A percentile compares a stretch with the other conserved stretches of the same genome.
Evolutionary conservation across 1,284 basidiomycete species (phyloP).

Genomic region (Rhizopogon hawkerae): DNA sequence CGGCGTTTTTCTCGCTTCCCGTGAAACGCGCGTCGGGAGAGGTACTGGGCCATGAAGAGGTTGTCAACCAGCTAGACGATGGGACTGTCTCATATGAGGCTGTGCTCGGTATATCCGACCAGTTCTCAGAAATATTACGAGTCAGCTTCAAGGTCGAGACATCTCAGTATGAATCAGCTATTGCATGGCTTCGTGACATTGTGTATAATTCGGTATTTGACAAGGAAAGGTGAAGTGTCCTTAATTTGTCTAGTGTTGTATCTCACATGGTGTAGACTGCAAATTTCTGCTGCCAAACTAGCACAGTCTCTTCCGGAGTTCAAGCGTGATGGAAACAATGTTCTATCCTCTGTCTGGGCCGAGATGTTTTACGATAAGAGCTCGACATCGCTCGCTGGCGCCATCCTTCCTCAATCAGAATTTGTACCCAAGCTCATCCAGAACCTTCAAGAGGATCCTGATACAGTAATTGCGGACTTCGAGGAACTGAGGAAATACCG

Average conservation of each 20-base stretch:
- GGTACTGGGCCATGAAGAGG: conserved; percentile 77
- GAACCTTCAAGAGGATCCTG: conserved; percentile 68
- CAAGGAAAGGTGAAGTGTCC: conserved; percentile 57
- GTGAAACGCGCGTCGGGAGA: conserved; percentile 67
- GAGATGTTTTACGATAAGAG: conserved; percentile 63
- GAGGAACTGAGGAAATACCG: conserved; percentile 63
- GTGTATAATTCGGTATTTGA: conserved; percentile 80
- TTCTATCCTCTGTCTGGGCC: conserved; percentile 68
- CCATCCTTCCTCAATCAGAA: conserved; percentile 69
- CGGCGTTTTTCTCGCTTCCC: conserved; percentile 86
- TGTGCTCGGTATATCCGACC: conserved; percentile 59
- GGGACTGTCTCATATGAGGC: conserved; percentile 87
- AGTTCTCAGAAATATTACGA: conserved; percentile 71
- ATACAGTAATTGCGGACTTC: conserved; percentile 63
- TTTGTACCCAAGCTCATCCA: conserved; percentile 73
- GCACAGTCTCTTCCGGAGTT: conserved; percentile 88
- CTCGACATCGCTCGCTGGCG: conserved; percentile 68
- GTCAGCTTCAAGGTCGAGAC: conserved; percentile 82
- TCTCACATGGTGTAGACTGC: conserved; percentile 45
- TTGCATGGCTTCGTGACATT: conserved; percentile 86
- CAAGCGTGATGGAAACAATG: conserved; percentile 83
- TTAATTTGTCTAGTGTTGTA: conserved; percentile 1
- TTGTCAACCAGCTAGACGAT: conserved; percentile 84
- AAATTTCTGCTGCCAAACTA: conserved; percentile 83
- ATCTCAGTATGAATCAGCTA: conserved; percentile 70